These are phyloP conservation scores for Helenozyma baotianmanensis DNA, from an alignment of 805 yeast genomes.

Conservation along the genomic window DNA sequence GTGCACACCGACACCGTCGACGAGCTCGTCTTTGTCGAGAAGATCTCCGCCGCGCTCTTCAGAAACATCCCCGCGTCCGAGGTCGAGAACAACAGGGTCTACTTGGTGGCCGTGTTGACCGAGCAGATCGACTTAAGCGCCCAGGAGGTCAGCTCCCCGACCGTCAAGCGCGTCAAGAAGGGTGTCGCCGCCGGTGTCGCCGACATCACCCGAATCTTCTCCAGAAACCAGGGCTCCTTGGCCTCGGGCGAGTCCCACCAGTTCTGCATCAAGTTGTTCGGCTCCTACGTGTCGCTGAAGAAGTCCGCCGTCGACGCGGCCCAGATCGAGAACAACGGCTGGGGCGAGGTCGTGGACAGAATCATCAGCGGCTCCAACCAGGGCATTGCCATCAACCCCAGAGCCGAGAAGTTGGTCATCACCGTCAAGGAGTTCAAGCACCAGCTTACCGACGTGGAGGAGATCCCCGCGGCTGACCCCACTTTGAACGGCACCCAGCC, in stretches of 20 bases:
- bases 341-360: constrained; percentile 84
- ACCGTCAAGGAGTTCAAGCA: constrained; percentile 71
- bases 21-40: constrained; percentile 53
- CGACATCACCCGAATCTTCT: constrained; percentile 75
- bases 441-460: constrained; percentile 23
- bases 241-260: constrained; percentile 63
- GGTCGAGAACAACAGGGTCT: constrained; percentile 60
- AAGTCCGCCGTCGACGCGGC: constrained; percentile 19
- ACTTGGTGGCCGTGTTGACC: constrained; percentile 69
- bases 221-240: constrained; percentile 56
- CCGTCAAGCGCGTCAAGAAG: constrained; percentile 49
- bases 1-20: constrained; percentile 58
- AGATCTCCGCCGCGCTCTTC: constrained; percentile 74
- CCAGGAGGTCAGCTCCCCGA: constrained; percentile 26
- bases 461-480: neutral
- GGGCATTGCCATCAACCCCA: constrained; percentile 77
- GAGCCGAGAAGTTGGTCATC: constrained; percentile 67
- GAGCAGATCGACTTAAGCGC: constrained; percentile 54
- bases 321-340: constrained; percentile 53
- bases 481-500: neutral
- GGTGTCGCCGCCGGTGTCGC: constrained; percentile 89
- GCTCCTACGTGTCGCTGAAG: constrained; percentile 54
- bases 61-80: constrained; percentile 69
- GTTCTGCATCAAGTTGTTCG: constrained; percentile 65
- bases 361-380: constrained; percentile 68